A percentile compares a stretch with the other conserved stretches of the same genome.
These are phyloP conservation scores for Potentilla sterilis DNA, from an alignment of 306 rosid species.

Conservation along the genomic window DNA sequence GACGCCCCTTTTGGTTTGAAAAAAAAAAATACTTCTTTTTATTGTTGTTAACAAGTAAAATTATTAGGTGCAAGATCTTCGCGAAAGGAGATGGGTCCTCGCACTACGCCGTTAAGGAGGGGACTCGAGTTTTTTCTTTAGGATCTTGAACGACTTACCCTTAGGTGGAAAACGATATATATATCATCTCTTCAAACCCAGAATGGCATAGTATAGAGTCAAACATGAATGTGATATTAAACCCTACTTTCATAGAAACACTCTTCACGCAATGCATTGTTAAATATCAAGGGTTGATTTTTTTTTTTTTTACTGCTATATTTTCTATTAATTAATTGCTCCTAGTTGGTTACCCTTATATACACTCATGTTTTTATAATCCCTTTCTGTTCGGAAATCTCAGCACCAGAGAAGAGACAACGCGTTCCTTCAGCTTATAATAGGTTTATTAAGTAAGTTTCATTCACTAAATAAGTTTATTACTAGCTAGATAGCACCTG, in stretches of 20 bases:
- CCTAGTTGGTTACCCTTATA: background rate
- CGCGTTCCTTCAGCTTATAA: conserved; percentile 99
- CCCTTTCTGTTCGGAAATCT: background rate
- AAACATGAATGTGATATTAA: background rate
- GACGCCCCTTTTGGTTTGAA: too few relatives aligned
- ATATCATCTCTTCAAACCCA: background rate
- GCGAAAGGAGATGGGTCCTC: background rate
- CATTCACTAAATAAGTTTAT: background rate
- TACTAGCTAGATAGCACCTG: background rate
- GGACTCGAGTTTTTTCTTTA: too few relatives aligned
- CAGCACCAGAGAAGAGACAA: conserved; percentile 97
- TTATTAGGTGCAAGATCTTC: background rate
- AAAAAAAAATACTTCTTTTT: background rate
- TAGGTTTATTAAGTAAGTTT: conserved; percentile 86
- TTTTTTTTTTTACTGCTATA: background rate
- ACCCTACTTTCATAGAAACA: background rate
- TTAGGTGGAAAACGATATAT: background rate
- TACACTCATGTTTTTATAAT: background rate
- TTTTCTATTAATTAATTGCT: background rate
- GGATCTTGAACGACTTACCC: too few relatives aligned
- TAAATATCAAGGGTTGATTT: background rate
- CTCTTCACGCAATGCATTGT: background rate
- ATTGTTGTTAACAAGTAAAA: background rate
- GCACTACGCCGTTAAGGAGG: too few relatives aligned
- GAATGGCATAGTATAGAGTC: background rate